These are phyloP conservation scores for Xylaria sp. DNA, from an alignment of 2,329 filamentous ascomycete genomes.

Conservation along the genomic window DNA sequence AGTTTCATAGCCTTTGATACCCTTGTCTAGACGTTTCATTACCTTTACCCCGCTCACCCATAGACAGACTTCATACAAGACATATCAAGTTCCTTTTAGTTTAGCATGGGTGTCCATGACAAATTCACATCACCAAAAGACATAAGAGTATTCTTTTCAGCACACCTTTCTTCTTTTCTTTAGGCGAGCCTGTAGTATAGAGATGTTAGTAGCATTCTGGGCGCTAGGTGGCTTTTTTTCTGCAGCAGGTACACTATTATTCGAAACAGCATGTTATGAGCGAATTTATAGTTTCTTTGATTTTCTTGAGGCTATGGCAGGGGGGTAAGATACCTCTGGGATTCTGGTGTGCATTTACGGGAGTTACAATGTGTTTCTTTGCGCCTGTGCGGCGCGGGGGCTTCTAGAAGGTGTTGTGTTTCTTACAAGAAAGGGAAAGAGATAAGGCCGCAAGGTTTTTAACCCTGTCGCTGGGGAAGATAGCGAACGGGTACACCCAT, in stretches of 20 bases:
- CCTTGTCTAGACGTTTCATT: slow-evolving; percentile 24
- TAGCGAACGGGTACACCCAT: background rate
- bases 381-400: slow-evolving; percentile 4
- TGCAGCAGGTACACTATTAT: background rate
- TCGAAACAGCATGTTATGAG: slow-evolving; percentile 14
- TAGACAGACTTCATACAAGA: slow-evolving; percentile 18
- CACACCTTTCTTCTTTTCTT: background rate
- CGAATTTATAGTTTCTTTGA: slow-evolving; percentile 8
- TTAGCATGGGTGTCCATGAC: background rate
- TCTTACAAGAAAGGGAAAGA: slow-evolving; percentile 7
- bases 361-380: slow-evolving; percentile 16
- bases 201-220: slow-evolving; percentile 24
- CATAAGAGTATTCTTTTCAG: slow-evolving; percentile 1
- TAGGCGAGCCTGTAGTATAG: slow-evolving; percentile 5
- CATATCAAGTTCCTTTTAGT: slow-evolving; percentile 2
- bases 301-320: background rate
- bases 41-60: background rate
- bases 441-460: slow-evolving; percentile 29
- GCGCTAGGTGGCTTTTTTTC: slow-evolving; percentile 21
- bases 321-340: background rate
- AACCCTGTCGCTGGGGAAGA: slow-evolving; percentile 3
- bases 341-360: slow-evolving; percentile 18
- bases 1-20: slow-evolving; percentile 36
- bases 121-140: slow-evolving; percentile 2
- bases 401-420: background rate